Percentiles rank a stretch among this genome's conserved stretches.
Evolutionary conservation across 176 grass and related monocot genomes (phyloP).

Genomic region (Eragrostis curvula): DNA sequence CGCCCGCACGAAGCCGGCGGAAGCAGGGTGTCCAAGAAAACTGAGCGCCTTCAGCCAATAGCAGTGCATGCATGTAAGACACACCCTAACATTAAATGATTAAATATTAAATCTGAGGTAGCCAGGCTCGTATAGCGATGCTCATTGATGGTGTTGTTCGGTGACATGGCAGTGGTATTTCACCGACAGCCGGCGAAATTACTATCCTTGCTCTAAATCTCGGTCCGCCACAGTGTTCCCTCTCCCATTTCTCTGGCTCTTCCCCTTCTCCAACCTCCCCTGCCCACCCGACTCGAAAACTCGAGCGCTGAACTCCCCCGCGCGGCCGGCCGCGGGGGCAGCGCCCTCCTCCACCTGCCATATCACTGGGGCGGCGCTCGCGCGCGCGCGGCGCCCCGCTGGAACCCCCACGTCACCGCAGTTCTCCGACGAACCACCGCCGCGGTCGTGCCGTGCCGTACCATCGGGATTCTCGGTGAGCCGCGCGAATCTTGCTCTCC

Average conservation of each 20-base stretch:
- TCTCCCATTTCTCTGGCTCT: background rate
- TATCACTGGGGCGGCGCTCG: background rate
- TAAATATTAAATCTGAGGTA: too few relatives aligned
- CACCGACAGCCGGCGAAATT: too few relatives aligned
- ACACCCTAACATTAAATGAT: too few relatives aligned
- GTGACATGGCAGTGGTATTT: too few relatives aligned
- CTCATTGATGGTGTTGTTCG: too few relatives aligned
- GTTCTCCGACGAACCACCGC: conserved; percentile 3
- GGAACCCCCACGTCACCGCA: background rate
- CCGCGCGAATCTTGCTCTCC: background rate
- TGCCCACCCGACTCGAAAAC: background rate
- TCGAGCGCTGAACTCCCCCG: background rate
- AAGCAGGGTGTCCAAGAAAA: too few relatives aligned
- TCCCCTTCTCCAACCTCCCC: background rate
- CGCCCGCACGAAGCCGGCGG: too few relatives aligned
- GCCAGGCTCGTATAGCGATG: too few relatives aligned
- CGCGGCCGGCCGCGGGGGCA: background rate
- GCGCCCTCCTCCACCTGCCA: background rate
- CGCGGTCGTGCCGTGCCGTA: background rate
- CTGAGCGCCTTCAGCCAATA: too few relatives aligned
- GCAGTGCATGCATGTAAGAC: too few relatives aligned
- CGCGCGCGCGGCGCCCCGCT: background rate
- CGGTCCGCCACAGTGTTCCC: background rate
- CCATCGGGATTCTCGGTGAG: conserved; percentile 36
- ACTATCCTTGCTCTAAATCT: too few relatives aligned